Base-by-base conservation (phyloP, 2,329 filamentous ascomycete genomes). In the Diaporthe eres region DNA sequence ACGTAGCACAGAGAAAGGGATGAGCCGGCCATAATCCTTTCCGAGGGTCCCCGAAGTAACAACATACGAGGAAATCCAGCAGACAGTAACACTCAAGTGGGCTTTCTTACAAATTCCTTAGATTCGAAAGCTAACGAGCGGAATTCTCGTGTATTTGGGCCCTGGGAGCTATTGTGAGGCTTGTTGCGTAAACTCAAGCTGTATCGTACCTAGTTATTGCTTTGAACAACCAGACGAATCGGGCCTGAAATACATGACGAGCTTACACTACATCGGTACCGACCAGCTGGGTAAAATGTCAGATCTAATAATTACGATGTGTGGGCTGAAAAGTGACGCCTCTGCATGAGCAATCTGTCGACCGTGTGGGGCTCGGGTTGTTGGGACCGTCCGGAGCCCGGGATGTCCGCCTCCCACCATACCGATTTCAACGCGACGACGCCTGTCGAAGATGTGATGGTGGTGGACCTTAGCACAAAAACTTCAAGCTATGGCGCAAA, bases 381-480 rank as follows among this genome's bases (percentile, higher is more conserved):
- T 68, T 68, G 15, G 12, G 37, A 68, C 37, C 28, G 25, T 37
- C 63, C 63, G 63, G 44, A 51, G 63, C 63, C 63, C 63, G 63
- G 42, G 42, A 34, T 51, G 10, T 22, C 61, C 42, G 42, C 25
- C 61, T 37, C 44, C 44, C 42, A 44, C 9, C 63, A 37, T n/a
- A 17, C 63, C 63, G 42, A 51, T 25, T 51, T 17, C 28, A 67
- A 49, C 19, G 13, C 42, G 22, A 67, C 17, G 28, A 1, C n/a
- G 31, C 28, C 10, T n/a, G 8, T 10, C 3, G 22, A 37, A 47
- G 25, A 34, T 15, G 44, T 19, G 28, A 31, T 65, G 17, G 22
- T 4, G 42, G 42, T n/a, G 61, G 17, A 34, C 19, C 28, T 49
- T 31, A n/a, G 9, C 8, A 47, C 34, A 37, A 2, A 13, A 47